Evolutionary conservation across 75 land plant species (phyloP).

Genomic region (Sequoiadendron giganteum): DNA sequence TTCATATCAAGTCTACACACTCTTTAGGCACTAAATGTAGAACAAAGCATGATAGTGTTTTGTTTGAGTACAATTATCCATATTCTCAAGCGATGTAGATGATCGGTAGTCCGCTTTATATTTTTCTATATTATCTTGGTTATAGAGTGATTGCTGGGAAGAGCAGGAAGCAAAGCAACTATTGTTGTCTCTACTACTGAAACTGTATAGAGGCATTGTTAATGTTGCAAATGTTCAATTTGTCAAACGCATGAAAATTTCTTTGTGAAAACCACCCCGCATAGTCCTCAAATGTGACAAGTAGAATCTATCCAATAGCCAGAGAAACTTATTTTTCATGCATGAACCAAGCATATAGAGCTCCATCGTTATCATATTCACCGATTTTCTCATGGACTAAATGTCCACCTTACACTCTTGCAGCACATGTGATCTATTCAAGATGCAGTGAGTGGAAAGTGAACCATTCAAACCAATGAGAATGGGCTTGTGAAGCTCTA

Average conservation of each 20-base stretch:
- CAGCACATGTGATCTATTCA: too few species aligned
- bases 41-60: too few species aligned
- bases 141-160: too few species aligned
- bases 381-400: not conserved
- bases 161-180: too few species aligned
- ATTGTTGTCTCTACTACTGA: not conserved
- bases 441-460: not conserved
- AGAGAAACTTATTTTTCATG: not conserved
- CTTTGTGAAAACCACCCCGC: not conserved
- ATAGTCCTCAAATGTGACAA: not conserved
- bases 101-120: too few species aligned
- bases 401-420: too few species aligned
- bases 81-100: too few species aligned
- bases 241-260: not conserved
- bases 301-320: not conserved
- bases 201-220: not conserved
- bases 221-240: too few species aligned
- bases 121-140: too few species aligned
- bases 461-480: not conserved
- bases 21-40: too few species aligned
- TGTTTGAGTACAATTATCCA: too few species aligned
- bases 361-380: not conserved
- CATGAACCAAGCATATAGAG: not conserved
- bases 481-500: not conserved
- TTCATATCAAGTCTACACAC: too few species aligned